Percentiles rank a stretch among this genome's conserved stretches.
phyloP scores from a whole-genome alignment of 331 rosid genomes.

The Arachis monticola region DNA sequence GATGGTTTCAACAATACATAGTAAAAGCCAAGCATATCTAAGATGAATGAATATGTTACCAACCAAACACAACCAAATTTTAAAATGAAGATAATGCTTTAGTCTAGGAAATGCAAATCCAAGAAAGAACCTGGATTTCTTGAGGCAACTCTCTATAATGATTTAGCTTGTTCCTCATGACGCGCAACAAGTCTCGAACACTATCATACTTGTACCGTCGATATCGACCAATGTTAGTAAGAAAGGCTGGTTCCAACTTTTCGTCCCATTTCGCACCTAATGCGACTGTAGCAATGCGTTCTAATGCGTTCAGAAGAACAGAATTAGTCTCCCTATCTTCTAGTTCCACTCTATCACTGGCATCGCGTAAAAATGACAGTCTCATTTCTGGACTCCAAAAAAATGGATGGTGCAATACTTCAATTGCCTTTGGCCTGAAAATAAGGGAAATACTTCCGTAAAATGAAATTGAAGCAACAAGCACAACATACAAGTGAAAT shows the following conservation, averaged over 20 bases:
- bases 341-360: constrained; percentile 79
- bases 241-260: constrained; percentile 68
- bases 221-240: constrained; percentile 66
- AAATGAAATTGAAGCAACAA: constrained; percentile 23
- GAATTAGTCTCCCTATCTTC: constrained; percentile 66
- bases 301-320: constrained; percentile 59
- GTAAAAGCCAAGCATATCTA: constrained; percentile 3
- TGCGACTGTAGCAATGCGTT: constrained; percentile 61
- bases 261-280: constrained; percentile 78
- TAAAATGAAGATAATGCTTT: neutral
- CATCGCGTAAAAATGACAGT: constrained; percentile 82
- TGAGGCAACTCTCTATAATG: constrained; percentile 83
- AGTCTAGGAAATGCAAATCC: constrained; percentile 9
- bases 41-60: neutral
- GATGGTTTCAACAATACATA: too few relatives aligned
- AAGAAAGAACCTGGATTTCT: constrained; percentile 73
- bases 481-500: neutral
- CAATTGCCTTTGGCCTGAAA: constrained; percentile 77
- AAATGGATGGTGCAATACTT: constrained; percentile 81
- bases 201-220: constrained; percentile 79
- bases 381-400: constrained; percentile 80
- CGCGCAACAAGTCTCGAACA: constrained; percentile 80
- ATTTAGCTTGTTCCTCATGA: constrained; percentile 84
- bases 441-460: constrained; percentile 5
- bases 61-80: neutral